Conservation (phyloP, 2,329 filamentous ascomycete genomes). For the Mycosphaerelloides madeirae region DNA sequence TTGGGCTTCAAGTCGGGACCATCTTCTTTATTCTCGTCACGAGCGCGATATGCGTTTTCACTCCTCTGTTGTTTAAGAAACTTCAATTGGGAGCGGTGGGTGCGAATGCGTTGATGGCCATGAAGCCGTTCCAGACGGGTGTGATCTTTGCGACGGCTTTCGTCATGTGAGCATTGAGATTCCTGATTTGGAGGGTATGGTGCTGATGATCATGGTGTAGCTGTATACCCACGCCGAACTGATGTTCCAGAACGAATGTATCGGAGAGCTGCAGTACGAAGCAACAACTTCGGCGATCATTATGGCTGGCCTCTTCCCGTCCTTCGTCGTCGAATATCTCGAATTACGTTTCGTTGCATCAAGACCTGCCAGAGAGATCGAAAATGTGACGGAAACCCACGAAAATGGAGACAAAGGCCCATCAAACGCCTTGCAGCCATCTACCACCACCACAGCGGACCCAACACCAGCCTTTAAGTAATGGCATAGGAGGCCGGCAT, state of each 20-base stretch:
- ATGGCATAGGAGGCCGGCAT: slow-evolving; percentile 77
- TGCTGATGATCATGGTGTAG: slow-evolving; percentile 40
- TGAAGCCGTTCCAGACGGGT: slow-evolving; percentile 70
- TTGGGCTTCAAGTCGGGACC: slow-evolving; percentile 63
- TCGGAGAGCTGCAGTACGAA: slow-evolving; percentile 64
- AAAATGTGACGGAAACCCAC: too few species aligned
- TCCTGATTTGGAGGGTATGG: not conserved
- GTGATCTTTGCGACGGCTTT: slow-evolving; percentile 69
- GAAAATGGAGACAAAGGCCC: slow-evolving; percentile 9
- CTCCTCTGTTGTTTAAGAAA: slow-evolving; percentile 59
- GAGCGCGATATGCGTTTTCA: slow-evolving; percentile 64
- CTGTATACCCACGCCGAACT: slow-evolving; percentile 67
- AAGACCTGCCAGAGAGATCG: slow-evolving; percentile 8
- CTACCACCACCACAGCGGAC: slow-evolving; percentile 16
- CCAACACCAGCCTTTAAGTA: slow-evolving; percentile 41
- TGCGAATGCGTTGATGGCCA: slow-evolving; percentile 52
- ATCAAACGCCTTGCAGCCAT: slow-evolving; percentile 46
- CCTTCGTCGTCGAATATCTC: slow-evolving; percentile 66
- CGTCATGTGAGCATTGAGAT: slow-evolving; percentile 51
- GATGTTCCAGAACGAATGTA: slow-evolving; percentile 67
- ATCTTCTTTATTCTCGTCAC: slow-evolving; percentile 68
- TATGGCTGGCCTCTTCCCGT: slow-evolving; percentile 69
- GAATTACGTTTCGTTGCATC: slow-evolving; percentile 28
- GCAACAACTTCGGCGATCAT: slow-evolving; percentile 64
- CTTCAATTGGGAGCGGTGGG: slow-evolving; percentile 43